A percentile compares a stretch with the other conserved stretches of the same genome.
Evolutionary conservation across 1,284 basidiomycete genomes (phyloP).

Genomic region (Trametes pubescens): DNA sequence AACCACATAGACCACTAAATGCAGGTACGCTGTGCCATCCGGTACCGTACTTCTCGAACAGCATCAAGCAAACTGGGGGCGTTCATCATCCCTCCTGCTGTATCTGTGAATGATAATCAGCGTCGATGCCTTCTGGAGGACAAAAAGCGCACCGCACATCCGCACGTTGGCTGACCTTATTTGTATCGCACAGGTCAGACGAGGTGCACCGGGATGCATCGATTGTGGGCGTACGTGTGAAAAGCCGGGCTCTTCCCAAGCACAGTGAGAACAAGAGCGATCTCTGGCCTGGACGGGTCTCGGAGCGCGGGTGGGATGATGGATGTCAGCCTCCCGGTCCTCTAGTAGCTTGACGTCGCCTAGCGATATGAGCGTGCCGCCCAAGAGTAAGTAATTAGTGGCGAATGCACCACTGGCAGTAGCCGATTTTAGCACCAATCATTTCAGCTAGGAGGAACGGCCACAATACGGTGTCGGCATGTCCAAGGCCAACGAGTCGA

Average conservation of each 20-base stretch:
- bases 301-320: not conserved
- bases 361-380: no score
- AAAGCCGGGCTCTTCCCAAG: not conserved
- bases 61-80: not conserved
- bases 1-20: constrained; percentile 17
- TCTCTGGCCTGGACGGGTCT: not conserved
- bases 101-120: not conserved
- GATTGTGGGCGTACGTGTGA: constrained; percentile 8
- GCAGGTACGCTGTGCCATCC: not conserved
- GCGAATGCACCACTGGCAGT: no score
- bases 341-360: no score
- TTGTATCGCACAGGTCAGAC: not conserved
- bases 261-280: not conserved
- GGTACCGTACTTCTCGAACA: not conserved
- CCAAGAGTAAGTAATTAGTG: no score
- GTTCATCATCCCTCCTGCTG: not conserved
- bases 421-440: no score
- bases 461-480: no score
- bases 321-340: no score
- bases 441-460: no score
- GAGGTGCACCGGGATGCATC: not conserved
- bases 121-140: not conserved
- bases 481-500: no score
- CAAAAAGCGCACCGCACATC: not conserved
- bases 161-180: not conserved